Evolutionary conservation across 2,329 filamentous ascomycete species (phyloP), one percentile per base, ranked within the genome.

Genomic region (Lasiodiplodia theobromae): DNA sequence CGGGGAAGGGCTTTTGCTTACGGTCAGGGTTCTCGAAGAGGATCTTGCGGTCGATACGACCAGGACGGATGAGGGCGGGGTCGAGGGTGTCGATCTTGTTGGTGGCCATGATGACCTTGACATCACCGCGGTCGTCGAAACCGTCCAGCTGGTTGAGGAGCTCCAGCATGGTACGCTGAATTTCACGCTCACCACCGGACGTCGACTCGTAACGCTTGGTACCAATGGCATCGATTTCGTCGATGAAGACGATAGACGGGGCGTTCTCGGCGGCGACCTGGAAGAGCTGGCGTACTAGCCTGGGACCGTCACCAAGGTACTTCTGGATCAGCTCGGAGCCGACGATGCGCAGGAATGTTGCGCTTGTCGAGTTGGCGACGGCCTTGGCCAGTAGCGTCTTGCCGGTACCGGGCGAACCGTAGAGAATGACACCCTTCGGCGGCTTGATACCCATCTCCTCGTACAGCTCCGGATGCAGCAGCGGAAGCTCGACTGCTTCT

Each of bases 371-470:
- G 79, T 99, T 98, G 73, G 96, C 96, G 62, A 99, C 96, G 11
- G 96, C 96, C 85, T 98, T 98, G 70, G 96, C 96, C 69, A 99
- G 86, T 3, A 97, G 85, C 5, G 94, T 98, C 85, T 98, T 99
- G 81, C 96, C 96, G 10, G 96, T 99, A 81, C 96, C 96, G 0
- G 96, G 96, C 5, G 93, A 94, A 83, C 96, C 96, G 80, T 99
- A 99, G 31, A 99, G 90, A 77, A 99, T 99, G 75, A 99, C 96
- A 87, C 96, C 96, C 87, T 99, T 99, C 70, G 96, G 96, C 4
- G 96, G 96, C 83, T 99, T 99, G 87, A 99, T 98, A 77, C 96
- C 96, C 96, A 99, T 99, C 85, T 99, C 96, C 82, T 99, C 96
- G 82, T 99, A 99, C 65, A 99, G 85, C 82, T 99, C 96, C 0